phyloP scores from a whole-genome alignment of 2,329 filamentous ascomycete genomes.

The Eutypa lata region DNA sequence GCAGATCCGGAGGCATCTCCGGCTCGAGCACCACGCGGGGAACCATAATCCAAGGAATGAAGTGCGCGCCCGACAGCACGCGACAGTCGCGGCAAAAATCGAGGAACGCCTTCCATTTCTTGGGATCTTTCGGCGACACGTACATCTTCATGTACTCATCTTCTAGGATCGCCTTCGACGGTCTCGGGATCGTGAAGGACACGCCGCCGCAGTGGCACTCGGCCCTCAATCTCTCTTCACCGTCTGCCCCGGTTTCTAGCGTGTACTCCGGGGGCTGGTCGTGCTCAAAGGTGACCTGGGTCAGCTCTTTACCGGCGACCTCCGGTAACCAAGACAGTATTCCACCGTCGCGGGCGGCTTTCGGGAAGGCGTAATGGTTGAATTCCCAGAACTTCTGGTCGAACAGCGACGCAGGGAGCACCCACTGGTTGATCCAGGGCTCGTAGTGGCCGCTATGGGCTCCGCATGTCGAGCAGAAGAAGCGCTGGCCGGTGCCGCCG shows the following conservation, averaged over 20 bases:
- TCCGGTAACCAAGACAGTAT: conserved; percentile 33
- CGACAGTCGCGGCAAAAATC: conserved; percentile 45
- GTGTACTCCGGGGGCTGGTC: conserved; percentile 23
- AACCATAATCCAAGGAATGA: conserved; percentile 40
- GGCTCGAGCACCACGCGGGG: conserved; percentile 36
- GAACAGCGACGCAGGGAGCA: conserved; percentile 38
- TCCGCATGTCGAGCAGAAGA: conserved; percentile 43
- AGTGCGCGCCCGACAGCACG: conserved; percentile 38
- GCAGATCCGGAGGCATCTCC: conserved; percentile 31
- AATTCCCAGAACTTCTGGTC: conserved; percentile 29
- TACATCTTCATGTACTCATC: conserved; percentile 29
- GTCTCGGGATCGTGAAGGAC: conserved; percentile 42
- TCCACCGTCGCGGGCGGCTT: conserved; percentile 34
- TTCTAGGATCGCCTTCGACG: conserved; percentile 26
- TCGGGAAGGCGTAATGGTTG: conserved; percentile 35
- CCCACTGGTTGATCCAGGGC: conserved; percentile 32
- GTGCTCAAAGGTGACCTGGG: conserved; percentile 18
- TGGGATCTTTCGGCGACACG: conserved; percentile 33
- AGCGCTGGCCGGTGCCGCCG: conserved; percentile 28
- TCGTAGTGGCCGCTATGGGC: conserved; percentile 40
- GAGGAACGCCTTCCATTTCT: conserved; percentile 40
- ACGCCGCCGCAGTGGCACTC: conserved; percentile 47
- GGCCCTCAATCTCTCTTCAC: conserved; percentile 37
- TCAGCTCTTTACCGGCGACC: conserved; percentile 19
- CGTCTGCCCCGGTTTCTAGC: conserved; percentile 30